Evolutionary conservation across 2,329 filamentous ascomycete species (phyloP).

Genomic region (Penicillium corylophilum): DNA sequence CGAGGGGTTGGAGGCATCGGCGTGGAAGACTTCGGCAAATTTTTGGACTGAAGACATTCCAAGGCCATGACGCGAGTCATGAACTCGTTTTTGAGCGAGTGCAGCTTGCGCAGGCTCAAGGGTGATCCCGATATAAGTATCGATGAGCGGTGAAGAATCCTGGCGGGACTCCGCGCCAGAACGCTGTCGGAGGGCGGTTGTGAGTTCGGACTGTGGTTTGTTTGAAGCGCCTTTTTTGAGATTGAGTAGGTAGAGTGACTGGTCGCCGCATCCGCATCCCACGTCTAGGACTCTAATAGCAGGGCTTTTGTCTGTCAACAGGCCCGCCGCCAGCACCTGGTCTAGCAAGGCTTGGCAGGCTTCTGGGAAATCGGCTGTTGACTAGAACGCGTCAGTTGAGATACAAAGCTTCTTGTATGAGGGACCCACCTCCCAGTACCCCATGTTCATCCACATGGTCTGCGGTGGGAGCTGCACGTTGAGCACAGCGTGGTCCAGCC

Average conservation of each 20-base stretch:
- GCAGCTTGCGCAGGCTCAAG: slow-evolving; percentile 49
- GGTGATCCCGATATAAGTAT: slow-evolving; percentile 56
- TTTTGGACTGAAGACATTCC: background rate
- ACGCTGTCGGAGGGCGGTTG: background rate
- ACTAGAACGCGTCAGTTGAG: slow-evolving; percentile 19
- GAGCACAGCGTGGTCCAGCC: slow-evolving; percentile 57
- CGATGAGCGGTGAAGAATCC: slow-evolving; percentile 23
- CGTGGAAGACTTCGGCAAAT: slow-evolving; percentile 43
- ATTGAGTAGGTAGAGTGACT: slow-evolving; percentile 49
- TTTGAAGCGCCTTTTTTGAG: slow-evolving; percentile 17
- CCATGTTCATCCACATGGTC: slow-evolving; percentile 66
- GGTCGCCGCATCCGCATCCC: slow-evolving; percentile 61
- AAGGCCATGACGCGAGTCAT: slow-evolving; percentile 3
- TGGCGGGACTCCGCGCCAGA: background rate
- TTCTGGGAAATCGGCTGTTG: slow-evolving; percentile 40
- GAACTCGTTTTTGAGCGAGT: slow-evolving; percentile 25
- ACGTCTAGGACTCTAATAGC: slow-evolving; percentile 47
- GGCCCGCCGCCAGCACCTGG: slow-evolving; percentile 49
- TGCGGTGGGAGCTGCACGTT: slow-evolving; percentile 49
- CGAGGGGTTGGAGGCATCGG: slow-evolving; percentile 51
- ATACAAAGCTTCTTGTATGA: background rate
- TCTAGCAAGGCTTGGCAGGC: slow-evolving; percentile 53
- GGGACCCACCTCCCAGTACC: slow-evolving; percentile 53
- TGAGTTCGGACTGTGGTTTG: background rate
- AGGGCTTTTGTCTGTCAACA: slow-evolving; percentile 28